phyloP scores from a whole-genome alignment of 257 asterid species.

The Agastache rugosa region DNA sequence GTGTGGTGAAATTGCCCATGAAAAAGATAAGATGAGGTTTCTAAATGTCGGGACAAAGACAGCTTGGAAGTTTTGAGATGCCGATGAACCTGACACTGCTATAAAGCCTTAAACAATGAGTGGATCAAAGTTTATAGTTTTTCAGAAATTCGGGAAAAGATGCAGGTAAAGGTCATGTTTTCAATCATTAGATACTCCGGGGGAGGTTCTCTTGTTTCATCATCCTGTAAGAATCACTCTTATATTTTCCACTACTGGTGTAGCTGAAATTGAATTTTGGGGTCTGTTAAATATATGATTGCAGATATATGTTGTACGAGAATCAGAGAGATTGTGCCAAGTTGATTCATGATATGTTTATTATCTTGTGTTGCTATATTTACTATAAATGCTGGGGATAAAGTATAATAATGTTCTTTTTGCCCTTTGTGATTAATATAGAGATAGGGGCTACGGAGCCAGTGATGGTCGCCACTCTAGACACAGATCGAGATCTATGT shows the following conservation, averaged over 20 bases:
- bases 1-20: slow-evolving; percentile 60
- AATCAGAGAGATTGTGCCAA: slow-evolving; percentile 12
- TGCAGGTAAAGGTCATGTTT: slow-evolving; percentile 52
- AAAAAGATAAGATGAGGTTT: slow-evolving; percentile 52
- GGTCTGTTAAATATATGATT: background rate
- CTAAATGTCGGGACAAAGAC: slow-evolving; percentile 61
- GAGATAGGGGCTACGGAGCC: slow-evolving; percentile 14
- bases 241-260: slow-evolving; percentile 9
- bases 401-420: background rate
- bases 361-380: background rate
- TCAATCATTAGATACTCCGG: slow-evolving; percentile 47
- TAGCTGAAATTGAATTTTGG: slow-evolving; percentile 32
- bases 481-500: slow-evolving; percentile 9
- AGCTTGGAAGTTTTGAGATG: slow-evolving; percentile 63
- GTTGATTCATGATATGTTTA: slow-evolving; percentile 13
- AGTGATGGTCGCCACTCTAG: background rate
- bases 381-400: background rate
- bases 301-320: slow-evolving; percentile 21
- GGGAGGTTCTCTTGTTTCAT: slow-evolving; percentile 32
- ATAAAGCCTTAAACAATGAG: slow-evolving; percentile 64
- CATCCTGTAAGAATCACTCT: slow-evolving; percentile 22
- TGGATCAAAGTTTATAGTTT: slow-evolving; percentile 65
- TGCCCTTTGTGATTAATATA: background rate
- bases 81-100: slow-evolving; percentile 62
- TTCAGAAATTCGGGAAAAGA: slow-evolving; percentile 58